Conservation (phyloP, 106 monocot species). For the Vanilla planifolia region DNA sequence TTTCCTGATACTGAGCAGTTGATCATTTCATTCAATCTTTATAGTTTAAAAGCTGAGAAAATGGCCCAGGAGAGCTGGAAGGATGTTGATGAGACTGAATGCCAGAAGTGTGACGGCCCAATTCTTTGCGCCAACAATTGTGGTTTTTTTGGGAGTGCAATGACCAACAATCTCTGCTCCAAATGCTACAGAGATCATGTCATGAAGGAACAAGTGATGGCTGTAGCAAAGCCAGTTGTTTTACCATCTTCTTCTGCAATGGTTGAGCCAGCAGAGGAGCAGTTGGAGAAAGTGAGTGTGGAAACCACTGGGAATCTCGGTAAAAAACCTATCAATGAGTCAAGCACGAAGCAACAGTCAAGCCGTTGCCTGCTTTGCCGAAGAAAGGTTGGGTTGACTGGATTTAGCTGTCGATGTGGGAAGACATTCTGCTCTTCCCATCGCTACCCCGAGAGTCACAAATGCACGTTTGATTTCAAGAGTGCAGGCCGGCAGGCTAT, state of each 20-base stretch:
- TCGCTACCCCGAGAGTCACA: conserved; percentile 28
- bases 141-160: conserved; percentile 35
- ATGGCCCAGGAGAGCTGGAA: conserved; percentile 11
- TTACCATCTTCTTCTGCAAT: conserved; percentile 9
- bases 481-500: conserved; percentile 12
- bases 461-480: conserved; percentile 34
- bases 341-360: conserved; percentile 1
- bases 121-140: conserved; percentile 36
- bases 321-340: conserved; percentile 7
- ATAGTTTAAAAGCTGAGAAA: too few relatives aligned
- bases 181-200: conserved; percentile 30
- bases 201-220: conserved; percentile 9
- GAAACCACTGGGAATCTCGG: not conserved
- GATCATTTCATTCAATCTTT: too few relatives aligned
- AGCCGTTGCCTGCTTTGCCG: conserved; percentile 30
- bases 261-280: not conserved
- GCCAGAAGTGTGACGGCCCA: conserved; percentile 1
- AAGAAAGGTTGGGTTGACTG: conserved; percentile 36
- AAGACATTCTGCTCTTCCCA: conserved; percentile 32
- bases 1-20: too few relatives aligned
- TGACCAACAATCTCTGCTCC: conserved; percentile 39
- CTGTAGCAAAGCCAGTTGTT: conserved; percentile 4
- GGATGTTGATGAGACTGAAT: conserved; percentile 3
- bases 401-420: conserved; percentile 46
- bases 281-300: not conserved